phyloP scores from a whole-genome alignment of 1,284 basidiomycete species.

The Inonotus obliquus region DNA sequence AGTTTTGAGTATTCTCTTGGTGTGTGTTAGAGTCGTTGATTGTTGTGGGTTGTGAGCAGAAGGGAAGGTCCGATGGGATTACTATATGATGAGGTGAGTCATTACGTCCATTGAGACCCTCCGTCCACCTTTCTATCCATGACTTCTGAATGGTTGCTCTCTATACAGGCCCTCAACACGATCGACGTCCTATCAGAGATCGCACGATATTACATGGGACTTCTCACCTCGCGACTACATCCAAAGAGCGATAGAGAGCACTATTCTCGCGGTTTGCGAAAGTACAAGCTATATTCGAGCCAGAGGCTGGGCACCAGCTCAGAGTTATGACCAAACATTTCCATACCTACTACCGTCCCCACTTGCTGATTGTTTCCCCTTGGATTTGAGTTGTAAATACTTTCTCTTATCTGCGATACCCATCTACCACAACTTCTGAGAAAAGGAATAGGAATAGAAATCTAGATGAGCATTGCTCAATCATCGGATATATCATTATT shows the following conservation, averaged over 20 bases:
- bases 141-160: neutral
- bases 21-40: neutral
- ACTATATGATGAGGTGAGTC: conserved; percentile 5
- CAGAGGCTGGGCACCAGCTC: neutral
- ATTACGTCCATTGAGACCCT: neutral
- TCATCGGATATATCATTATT: conserved; percentile 4
- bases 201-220: neutral
- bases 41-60: neutral
- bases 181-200: conserved; percentile 8
- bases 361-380: neutral
- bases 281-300: conserved; percentile 9
- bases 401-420: neutral
- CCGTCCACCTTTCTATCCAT: neutral
- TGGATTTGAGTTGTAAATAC: neutral
- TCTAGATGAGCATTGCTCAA: neutral
- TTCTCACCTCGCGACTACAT: neutral
- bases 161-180: neutral
- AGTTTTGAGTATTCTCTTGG: neutral
- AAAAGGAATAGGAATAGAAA: neutral
- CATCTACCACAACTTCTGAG: neutral
- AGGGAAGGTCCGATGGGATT: neutral
- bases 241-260: neutral
- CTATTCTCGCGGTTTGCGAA: neutral
- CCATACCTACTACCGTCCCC: neutral
- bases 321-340: conserved; percentile 1